phyloP scores from a whole-genome alignment of 352 stramenopile genomes.

The Phytophthora ramorum region DNA sequence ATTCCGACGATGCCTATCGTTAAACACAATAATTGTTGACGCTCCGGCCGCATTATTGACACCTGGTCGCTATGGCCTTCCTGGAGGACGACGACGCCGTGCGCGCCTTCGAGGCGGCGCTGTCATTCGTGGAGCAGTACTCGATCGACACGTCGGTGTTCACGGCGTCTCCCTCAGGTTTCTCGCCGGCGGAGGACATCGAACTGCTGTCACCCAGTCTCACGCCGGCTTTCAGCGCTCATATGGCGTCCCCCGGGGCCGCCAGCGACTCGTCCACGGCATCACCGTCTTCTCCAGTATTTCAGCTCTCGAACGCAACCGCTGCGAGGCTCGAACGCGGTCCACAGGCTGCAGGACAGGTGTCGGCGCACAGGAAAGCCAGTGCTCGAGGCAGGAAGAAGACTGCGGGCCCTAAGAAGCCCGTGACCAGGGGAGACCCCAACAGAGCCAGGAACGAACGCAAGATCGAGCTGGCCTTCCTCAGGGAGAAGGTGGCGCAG shows the following conservation, averaged over 20 bases:
- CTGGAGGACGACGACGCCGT: constrained; percentile 42
- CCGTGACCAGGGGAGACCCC: constrained; percentile 44
- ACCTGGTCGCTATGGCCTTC: constrained; percentile 32
- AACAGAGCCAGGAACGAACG: constrained; percentile 44
- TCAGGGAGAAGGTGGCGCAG: constrained; percentile 71
- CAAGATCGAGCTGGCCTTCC: constrained; percentile 72
- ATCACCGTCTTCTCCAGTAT: constrained; percentile 20
- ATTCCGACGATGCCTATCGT: constrained; percentile 15
- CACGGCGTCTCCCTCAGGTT: constrained; percentile 12
- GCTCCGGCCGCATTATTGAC: constrained; percentile 6
- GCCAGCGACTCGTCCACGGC: constrained; percentile 10
- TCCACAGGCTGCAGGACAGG: constrained; percentile 10
- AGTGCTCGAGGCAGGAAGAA: constrained; percentile 36
- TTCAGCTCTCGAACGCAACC: constrained; percentile 19
- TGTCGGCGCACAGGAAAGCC: constrained; percentile 9
- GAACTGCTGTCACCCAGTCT: constrained; percentile 35
- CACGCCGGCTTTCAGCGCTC: constrained; percentile 6
- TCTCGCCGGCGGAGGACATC: constrained; percentile 27
- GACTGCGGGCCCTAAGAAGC: constrained; percentile 47
- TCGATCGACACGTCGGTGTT: constrained; percentile 42
- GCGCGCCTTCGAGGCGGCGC: constrained; percentile 41
- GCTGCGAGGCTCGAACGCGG: constrained; percentile 23
- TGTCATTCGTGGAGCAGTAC: constrained; percentile 52
- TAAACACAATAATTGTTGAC: too few species aligned
- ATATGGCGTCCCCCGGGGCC: constrained; percentile 1